Evolutionary conservation across 306 rosid genomes (phyloP).

Genomic region (Parietaria judaica): DNA sequence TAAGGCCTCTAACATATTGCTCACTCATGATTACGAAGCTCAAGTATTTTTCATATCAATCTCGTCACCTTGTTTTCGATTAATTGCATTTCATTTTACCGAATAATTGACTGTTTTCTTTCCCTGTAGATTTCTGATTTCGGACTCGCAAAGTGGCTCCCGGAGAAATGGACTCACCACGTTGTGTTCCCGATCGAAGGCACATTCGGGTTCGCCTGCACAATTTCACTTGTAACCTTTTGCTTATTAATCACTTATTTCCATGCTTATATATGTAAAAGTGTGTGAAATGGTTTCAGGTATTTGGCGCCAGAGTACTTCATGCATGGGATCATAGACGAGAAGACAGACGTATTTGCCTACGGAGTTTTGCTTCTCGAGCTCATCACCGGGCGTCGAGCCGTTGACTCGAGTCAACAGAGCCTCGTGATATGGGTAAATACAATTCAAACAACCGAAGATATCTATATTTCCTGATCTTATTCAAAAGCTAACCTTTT

Average conservation of each 20-base stretch:
- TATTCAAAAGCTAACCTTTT: no score
- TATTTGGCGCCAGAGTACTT: constrained; percentile 94
- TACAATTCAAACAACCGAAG: no score
- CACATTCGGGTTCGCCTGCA: constrained; percentile 79
- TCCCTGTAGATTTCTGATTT: constrained; percentile 80
- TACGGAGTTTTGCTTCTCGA: constrained; percentile 84
- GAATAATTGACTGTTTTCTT: no score
- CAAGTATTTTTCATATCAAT: constrained; percentile 36
- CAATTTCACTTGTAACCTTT: constrained; percentile 10
- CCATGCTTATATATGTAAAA: background rate
- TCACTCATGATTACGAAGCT: constrained; percentile 57
- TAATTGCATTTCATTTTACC: background rate
- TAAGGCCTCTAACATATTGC: constrained; percentile 86
- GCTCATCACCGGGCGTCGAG: constrained; percentile 90
- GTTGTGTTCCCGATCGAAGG: constrained; percentile 95
- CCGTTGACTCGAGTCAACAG: constrained; percentile 71
- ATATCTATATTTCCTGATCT: no score
- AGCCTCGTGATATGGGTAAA: constrained; percentile 97
- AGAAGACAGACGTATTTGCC: constrained; percentile 88
- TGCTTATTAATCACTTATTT: background rate
- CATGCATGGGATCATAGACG: constrained; percentile 91
- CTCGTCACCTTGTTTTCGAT: background rate
- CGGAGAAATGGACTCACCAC: constrained; percentile 86
- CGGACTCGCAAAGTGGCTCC: constrained; percentile 98
- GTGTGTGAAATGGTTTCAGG: constrained; percentile 33